Evolutionary conservation across 371 early-diverging fungal genomes (phyloP).

Genomic region (Actinomortierella ambigua): DNA sequence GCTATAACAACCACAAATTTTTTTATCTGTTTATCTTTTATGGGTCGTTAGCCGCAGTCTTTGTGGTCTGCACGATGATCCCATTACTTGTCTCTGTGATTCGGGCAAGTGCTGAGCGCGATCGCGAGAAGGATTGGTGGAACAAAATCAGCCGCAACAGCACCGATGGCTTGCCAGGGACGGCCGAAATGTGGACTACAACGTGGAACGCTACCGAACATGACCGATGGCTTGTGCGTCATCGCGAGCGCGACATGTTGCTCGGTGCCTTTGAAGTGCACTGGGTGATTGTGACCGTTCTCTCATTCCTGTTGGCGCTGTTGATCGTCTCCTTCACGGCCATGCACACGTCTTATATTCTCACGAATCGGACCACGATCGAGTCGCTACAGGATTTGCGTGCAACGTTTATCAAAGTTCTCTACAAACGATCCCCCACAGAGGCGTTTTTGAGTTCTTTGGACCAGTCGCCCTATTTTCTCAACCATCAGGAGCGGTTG

Average conservation of each 20-base stretch:
- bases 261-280: slow-evolving; percentile 15
- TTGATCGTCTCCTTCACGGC: slow-evolving; percentile 42
- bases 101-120: slow-evolving; percentile 10
- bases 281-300: slow-evolving; percentile 27
- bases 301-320: slow-evolving; percentile 34
- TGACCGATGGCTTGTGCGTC: not conserved
- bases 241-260: not conserved
- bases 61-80: slow-evolving; percentile 53
- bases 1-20: slow-evolving; percentile 81
- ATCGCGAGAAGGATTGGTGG: slow-evolving; percentile 12
- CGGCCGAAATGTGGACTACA: not conserved
- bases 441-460: not conserved
- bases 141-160: slow-evolving; percentile 2
- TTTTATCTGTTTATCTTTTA: slow-evolving; percentile 81
- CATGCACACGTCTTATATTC: slow-evolving; percentile 40
- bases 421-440: slow-evolving; percentile 4
- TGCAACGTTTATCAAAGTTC: slow-evolving; percentile 31
- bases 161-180: not conserved
- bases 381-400: slow-evolving; percentile 34
- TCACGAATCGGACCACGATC: slow-evolving; percentile 47
- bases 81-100: slow-evolving; percentile 29
- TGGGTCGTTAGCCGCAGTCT: slow-evolving; percentile 60
- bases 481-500: not conserved
- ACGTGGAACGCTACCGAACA: not conserved
- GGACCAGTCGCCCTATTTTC: not conserved